phyloP scores from a whole-genome alignment of 1,284 basidiomycete species.

The Bondarzewia mesenterica region DNA sequence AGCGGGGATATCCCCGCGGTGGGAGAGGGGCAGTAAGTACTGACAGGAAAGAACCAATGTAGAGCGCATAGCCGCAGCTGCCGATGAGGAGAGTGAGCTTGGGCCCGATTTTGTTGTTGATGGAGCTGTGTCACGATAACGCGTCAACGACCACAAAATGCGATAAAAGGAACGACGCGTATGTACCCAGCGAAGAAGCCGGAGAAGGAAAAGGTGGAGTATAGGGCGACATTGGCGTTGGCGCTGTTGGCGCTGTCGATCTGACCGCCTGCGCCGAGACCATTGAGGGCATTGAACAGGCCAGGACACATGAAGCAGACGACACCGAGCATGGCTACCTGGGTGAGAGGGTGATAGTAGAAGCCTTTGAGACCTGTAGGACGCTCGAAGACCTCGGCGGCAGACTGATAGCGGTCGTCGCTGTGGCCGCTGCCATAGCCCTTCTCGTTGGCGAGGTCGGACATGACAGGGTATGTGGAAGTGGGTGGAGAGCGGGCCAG shows the following conservation, averaged over 20 bases:
- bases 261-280: slow-evolving; percentile 67
- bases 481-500: too few relatives aligned
- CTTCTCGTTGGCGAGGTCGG: slow-evolving; percentile 9
- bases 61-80: slow-evolving; percentile 63
- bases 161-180: neutral
- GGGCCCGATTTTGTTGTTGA: slow-evolving; percentile 75
- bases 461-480: too few relatives aligned
- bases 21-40: too few relatives aligned
- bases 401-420: slow-evolving; percentile 11
- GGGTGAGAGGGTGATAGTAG: slow-evolving; percentile 31
- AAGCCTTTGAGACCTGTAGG: slow-evolving; percentile 25
- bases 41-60: slow-evolving; percentile 47
- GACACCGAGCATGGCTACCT: slow-evolving; percentile 53
- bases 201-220: slow-evolving; percentile 57
- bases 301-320: slow-evolving; percentile 65
- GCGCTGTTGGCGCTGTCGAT: slow-evolving; percentile 49
- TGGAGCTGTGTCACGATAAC: slow-evolving; percentile 43
- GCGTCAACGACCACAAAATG: too few relatives aligned
- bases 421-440: slow-evolving; percentile 10
- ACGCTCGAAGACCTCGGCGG: slow-evolving; percentile 16
- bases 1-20: too few relatives aligned
- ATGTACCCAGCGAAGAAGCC: slow-evolving; percentile 62
- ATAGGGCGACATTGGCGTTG: slow-evolving; percentile 60
- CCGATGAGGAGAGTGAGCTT: slow-evolving; percentile 66
- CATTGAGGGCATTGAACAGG: slow-evolving; percentile 39